phyloP scores from a whole-genome alignment of 75 land plant species.

The Picea sitchensis region DNA sequence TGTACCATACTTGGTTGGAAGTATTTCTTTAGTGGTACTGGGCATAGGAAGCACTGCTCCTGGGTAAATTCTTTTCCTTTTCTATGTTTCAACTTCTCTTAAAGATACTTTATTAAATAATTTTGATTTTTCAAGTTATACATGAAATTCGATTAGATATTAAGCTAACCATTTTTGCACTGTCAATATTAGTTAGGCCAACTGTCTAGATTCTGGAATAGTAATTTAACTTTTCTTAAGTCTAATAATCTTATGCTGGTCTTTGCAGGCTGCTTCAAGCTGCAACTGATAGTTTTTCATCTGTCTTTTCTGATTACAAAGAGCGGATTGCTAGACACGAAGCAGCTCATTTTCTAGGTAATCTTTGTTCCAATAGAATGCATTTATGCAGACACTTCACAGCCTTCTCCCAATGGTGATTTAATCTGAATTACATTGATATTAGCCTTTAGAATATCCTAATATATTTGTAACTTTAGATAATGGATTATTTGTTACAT shows the following conservation, averaged over 20 bases:
- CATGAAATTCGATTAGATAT: background rate
- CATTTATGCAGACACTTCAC: background rate
- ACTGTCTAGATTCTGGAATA: background rate
- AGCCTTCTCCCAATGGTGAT: background rate
- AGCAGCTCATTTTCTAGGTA: constrained; percentile 94
- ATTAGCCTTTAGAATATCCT: background rate
- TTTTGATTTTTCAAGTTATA: background rate
- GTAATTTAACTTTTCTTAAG: background rate
- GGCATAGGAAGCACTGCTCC: constrained; percentile 91
- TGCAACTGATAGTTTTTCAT: constrained; percentile 73
- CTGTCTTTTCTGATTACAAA: constrained; percentile 79
- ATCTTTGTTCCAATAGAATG: background rate
- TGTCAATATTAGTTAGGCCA: background rate
- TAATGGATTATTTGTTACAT: background rate
- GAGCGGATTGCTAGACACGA: constrained; percentile 91
- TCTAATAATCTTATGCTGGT: background rate
- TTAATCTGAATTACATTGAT: background rate
- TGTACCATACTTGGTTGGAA: constrained; percentile 90
- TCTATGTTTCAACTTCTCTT: background rate
- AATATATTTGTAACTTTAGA: background rate
- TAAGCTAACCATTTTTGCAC: too few species aligned
- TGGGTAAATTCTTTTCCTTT: constrained; percentile 43
- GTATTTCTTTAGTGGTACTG: constrained; percentile 79
- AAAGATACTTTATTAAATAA: background rate
- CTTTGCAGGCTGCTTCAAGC: constrained; percentile 81